Percentiles rank a stretch among this genome's conserved stretches.
Conservation (phyloP, 2,329 filamentous ascomycete genomes). For the Paracoccidioides lutzii region DNA sequence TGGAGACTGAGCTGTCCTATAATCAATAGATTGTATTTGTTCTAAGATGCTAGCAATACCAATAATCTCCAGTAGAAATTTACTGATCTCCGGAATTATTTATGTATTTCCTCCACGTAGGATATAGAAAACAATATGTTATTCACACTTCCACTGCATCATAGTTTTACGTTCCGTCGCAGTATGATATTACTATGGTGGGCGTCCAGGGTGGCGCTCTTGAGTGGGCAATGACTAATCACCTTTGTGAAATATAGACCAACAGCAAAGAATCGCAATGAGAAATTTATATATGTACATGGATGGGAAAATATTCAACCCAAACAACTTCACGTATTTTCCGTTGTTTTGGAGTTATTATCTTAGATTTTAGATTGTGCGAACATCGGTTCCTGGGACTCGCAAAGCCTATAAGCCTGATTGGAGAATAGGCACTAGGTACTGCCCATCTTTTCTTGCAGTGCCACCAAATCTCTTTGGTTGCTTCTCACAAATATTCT, state of each 20-base stretch:
- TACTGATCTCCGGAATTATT: not conserved
- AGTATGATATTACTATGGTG: not conserved
- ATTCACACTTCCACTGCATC: not conserved
- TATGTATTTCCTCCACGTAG: not conserved
- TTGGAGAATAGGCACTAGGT: not conserved
- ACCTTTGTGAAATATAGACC: not conserved
- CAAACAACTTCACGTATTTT: not conserved
- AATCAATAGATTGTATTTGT: not conserved
- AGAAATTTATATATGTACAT: not conserved
- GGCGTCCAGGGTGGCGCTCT: not conserved
- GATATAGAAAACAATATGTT: not conserved
- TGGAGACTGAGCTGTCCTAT: constrained; percentile 8
- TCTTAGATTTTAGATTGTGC: not conserved
- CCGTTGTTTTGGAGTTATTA: not conserved
- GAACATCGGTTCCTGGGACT: not conserved
- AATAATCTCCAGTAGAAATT: not conserved
- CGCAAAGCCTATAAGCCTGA: not conserved
- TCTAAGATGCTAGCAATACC: not conserved
- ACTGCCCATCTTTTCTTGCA: constrained; percentile 1
- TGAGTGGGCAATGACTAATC: not conserved
- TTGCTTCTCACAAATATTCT: not conserved
- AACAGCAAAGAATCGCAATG: not conserved
- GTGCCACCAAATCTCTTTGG: not conserved
- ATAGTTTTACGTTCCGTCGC: not conserved
- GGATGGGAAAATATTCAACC: not conserved